Conservation (phyloP, 2,329 filamentous ascomycete species). For the Zelopaecilomyces penicillatus region DNA sequence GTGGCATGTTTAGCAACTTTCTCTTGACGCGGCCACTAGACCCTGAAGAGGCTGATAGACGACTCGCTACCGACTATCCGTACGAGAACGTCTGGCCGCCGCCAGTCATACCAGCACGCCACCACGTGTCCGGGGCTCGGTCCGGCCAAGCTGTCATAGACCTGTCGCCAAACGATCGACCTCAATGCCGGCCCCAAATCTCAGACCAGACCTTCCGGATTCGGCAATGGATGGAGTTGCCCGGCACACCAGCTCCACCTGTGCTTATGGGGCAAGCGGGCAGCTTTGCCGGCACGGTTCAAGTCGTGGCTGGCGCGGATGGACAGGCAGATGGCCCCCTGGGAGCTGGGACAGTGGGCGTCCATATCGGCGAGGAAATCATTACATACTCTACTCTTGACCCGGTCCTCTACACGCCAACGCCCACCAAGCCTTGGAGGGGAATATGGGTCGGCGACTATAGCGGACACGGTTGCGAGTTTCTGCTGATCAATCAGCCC, state of each 20-base stretch:
- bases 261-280: constrained; percentile 21
- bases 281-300: constrained; percentile 14
- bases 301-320: constrained; percentile 13
- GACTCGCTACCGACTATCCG: constrained; percentile 25
- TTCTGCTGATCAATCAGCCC: constrained; percentile 72
- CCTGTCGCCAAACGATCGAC: constrained; percentile 26
- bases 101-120: constrained; percentile 53
- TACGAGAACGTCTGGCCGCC: constrained; percentile 68
- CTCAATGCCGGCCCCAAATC: constrained; percentile 47
- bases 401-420: constrained; percentile 69
- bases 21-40: constrained; percentile 50
- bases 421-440: constrained; percentile 68
- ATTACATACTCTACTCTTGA: constrained; percentile 66
- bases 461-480: constrained; percentile 79
- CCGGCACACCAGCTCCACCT: constrained; percentile 21
- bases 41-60: constrained; percentile 25
- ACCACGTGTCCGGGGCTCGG: constrained; percentile 38
- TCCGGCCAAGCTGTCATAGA: constrained; percentile 16
- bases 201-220: constrained; percentile 66
- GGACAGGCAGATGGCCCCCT: neutral
- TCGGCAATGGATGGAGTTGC: constrained; percentile 67
- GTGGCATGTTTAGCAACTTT: constrained; percentile 57
- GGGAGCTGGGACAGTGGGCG: constrained; percentile 21
- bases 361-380: constrained; percentile 46
- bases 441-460: constrained; percentile 94